These are phyloP conservation scores for Colletotrichum destructivum DNA, from an alignment of 2,329 filamentous ascomycete genomes.

Conservation along the genomic window DNA sequence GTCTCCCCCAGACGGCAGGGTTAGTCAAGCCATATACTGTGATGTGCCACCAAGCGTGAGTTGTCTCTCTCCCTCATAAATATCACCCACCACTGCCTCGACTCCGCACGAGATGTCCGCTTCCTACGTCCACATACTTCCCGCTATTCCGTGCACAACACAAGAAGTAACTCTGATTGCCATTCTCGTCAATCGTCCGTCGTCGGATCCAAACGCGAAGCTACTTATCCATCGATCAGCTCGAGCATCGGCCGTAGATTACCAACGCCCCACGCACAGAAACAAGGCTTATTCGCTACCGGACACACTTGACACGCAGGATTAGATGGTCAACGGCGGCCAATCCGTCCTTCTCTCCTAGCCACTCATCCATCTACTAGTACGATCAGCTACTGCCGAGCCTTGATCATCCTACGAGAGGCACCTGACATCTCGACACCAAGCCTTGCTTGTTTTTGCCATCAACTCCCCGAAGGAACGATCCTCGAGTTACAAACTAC, in stretches of 20 bases:
- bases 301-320: slow-evolving; percentile 1
- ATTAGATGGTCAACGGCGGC: slow-evolving; percentile 23
- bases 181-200: background rate
- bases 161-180: background rate
- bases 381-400: slow-evolving; percentile 22
- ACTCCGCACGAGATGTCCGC: slow-evolving; percentile 8
- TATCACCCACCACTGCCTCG: slow-evolving; percentile 30
- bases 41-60: slow-evolving; percentile 24
- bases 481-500: background rate
- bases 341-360: slow-evolving; percentile 23
- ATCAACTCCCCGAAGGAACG: slow-evolving; percentile 26
- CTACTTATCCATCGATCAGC: slow-evolving; percentile 14
- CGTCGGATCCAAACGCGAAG: background rate
- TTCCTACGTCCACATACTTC: slow-evolving; percentile 4
- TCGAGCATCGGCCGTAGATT: slow-evolving; percentile 14
- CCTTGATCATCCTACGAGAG: slow-evolving; percentile 20
- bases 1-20: slow-evolving; percentile 13
- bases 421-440: slow-evolving; percentile 34
- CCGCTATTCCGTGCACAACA: background rate
- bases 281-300: slow-evolving; percentile 5
- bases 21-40: slow-evolving; percentile 24
- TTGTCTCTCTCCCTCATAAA: slow-evolving; percentile 33
- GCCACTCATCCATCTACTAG: slow-evolving; percentile 6
- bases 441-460: slow-evolving; percentile 7
- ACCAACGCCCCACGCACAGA: slow-evolving; percentile 7